phyloP scores from a whole-genome alignment of 345 rosid genomes.

The Microcos paniculata region DNA sequence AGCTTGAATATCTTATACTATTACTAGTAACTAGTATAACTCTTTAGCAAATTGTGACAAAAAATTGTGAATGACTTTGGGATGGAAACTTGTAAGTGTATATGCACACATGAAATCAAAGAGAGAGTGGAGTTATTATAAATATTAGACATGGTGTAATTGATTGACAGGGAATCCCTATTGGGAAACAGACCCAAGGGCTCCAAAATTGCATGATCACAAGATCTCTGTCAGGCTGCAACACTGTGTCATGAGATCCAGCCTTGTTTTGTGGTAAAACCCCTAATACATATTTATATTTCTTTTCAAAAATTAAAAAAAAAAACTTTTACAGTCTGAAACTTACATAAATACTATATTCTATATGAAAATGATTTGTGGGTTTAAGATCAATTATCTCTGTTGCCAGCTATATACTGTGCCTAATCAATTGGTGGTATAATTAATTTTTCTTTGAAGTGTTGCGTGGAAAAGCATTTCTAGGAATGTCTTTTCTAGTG shows the following conservation, averaged over 20 bases:
- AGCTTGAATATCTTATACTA: background rate
- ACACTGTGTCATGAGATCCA: conserved; percentile 17
- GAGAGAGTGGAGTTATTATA: background rate
- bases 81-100: background rate
- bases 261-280: conserved; percentile 1
- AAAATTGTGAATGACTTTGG: background rate
- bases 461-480: conserved; percentile 13
- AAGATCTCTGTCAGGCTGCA: conserved; percentile 45
- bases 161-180: conserved; percentile 37
- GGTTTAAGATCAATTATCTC: background rate
- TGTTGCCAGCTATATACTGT: conserved; percentile 17
- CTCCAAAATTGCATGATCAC: conserved; percentile 31
- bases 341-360: background rate
- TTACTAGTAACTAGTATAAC: too few species aligned
- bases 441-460: background rate
- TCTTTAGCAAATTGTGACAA: background rate
- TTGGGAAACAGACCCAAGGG: conserved; percentile 31
- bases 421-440: background rate
- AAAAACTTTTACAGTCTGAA: conserved; percentile 17
- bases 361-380: background rate
- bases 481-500: conserved; percentile 43
- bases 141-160: background rate
- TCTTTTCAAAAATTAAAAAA: background rate
- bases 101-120: background rate
- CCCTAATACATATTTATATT: background rate